phyloP scores from a whole-genome alignment of 257 asterid species.

The Ajuga chamaepitys region DNA sequence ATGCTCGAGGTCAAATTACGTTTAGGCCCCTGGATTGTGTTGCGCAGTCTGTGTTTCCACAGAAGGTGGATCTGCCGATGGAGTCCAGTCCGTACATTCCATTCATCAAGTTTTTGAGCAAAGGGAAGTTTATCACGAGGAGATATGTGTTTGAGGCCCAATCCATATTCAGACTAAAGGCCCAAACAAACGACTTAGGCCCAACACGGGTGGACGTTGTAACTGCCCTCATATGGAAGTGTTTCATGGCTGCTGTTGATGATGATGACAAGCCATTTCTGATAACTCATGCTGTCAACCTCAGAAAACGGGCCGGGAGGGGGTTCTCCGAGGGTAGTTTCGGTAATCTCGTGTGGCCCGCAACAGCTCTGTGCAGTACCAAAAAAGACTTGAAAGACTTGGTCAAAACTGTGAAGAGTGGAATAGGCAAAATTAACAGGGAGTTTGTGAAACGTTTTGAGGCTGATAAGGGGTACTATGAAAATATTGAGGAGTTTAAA shows the following conservation, averaged over 20 bases:
- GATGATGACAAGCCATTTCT: neutral
- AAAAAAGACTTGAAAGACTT: neutral
- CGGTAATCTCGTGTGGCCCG: slow-evolving; percentile 16
- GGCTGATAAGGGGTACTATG: neutral
- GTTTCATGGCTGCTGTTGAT: slow-evolving; percentile 11
- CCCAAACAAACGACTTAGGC: neutral
- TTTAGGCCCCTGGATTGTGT: neutral
- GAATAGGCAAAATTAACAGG: neutral
- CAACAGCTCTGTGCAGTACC: neutral
- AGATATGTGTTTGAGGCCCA: slow-evolving; percentile 15
- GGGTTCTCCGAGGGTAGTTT: neutral
- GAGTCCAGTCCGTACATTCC: neutral
- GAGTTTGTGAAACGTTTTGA: slow-evolving; percentile 3
- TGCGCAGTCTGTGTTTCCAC: neutral
- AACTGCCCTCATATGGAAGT: slow-evolving; percentile 13
- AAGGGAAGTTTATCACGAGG: slow-evolving; percentile 3
- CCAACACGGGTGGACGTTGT: slow-evolving; percentile 7
- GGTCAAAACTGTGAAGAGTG: neutral
- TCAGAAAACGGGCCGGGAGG: slow-evolving; percentile 8
- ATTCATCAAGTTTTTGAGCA: neutral
- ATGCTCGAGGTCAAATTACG: neutral
- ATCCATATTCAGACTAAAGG: slow-evolving; percentile 2
- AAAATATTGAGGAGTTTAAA: slow-evolving; percentile 2
- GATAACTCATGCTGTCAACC: slow-evolving; percentile 7
- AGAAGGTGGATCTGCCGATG: neutral